Evolutionary conservation across 208 protist genomes (phyloP), one percentile per base, ranked within the genome.

Genomic region (Porcisia deanei): DNA sequence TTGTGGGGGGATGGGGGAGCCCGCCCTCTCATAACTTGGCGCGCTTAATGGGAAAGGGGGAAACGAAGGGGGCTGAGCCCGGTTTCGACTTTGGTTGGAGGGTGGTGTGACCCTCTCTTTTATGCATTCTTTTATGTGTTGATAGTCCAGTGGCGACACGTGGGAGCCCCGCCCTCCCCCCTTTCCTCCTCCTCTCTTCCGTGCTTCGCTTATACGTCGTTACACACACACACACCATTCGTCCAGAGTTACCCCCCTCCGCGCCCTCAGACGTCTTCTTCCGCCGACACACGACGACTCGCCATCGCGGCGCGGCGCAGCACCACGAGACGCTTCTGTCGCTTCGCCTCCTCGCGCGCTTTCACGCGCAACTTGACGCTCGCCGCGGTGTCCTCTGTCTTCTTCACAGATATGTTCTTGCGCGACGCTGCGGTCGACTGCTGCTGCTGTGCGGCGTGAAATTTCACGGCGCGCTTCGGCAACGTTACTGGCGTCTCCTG

Each of bases 351-450:
- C 41, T 76, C 67, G 34, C 73, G 68, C 14, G 71, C 76, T 58
- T 81, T 81, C 60, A 71, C 73, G 47, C 83, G 87, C 30, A 73
- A 37, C 20, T 57, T 60, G 43, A 72, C 61, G 22, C 75, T 79
- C n/a, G 73, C 80, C 30, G 83, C 64, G 39, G 71, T 64, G 60
- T 78, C 77, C 16, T 73, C 73, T 59, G 76, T 79, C 77, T 88
- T 91, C 74, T 91, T 91, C 37, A 89, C 85, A 37, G 85, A 91
- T 39, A 81, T 65, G 7, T 70, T 78, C 52, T 71, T 83, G 41
- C 66, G 25, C 66, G 64, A 54, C 43, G 67, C 20, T 34, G 47
- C 54, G 25, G 49, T 53, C 47, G 10, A 12, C 47, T 43, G 82
- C 34, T 45, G 59, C 7, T 41, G 47, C 63, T 60, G 57, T 66